Evolutionary conservation across 169 alveolate species (phyloP), one percentile per base, ranked within the genome.

Genomic region (Plasmodium reichenowi): DNA sequence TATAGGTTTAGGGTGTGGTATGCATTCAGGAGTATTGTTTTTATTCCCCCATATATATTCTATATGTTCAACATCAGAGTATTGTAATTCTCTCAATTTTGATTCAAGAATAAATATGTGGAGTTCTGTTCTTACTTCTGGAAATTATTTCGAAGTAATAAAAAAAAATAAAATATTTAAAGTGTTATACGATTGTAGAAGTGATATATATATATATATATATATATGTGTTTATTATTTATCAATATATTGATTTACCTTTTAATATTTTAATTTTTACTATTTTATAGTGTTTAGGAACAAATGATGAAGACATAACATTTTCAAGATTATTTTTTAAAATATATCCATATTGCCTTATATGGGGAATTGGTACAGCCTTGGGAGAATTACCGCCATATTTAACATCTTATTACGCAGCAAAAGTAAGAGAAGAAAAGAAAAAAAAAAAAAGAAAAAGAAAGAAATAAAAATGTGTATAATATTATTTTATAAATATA

Each of bases 331-430:
- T 93, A 72, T 93, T 93, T 76, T 56, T 89, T 38, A 89, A 88
- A 52, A 32, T 88, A 72, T 73, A 88, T 29, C 93, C 93, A 7
- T 89, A 95, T 87, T 95, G 97, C 29, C 89, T 97, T 58, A 87
- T 97, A 58, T 97, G 98, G 98, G 99, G 99, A n/a, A 72, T 96
- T 9, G 99, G 99, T 29, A 97, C 99, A 2, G 99, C 98, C 12
- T 74, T 97, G 12, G 99, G 99, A 2, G 99, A 97, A 91, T 92
- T 97, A 38, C 99, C 99, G 26, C 99, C 99, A n/a, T 97, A 97
- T 78, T 97, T 97, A 56, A 97, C 98, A 15, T 97, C 99, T 0
- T 95, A 94, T 83, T 98, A 98, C 17, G 98, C 98, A 17, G 88
- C 97, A n/a, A 92, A 90, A 83, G 93, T 93, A 47, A 2, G 17